Conservation (phyloP, 495 filamentous ascomycete species). For the Baudoinia panamericana region DNA sequence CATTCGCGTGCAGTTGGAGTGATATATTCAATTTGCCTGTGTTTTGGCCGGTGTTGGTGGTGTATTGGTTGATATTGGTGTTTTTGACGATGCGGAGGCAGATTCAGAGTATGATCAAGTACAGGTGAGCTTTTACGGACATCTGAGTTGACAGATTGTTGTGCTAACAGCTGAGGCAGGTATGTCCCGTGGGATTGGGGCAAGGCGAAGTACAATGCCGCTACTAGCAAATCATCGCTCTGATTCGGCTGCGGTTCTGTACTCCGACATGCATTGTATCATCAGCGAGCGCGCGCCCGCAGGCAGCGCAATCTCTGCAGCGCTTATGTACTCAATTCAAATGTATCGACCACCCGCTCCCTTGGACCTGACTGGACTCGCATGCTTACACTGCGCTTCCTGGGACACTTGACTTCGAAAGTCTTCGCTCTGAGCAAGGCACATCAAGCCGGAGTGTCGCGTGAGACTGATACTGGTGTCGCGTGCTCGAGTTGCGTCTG, state of each 20-base stretch:
- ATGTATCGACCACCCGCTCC: no score
- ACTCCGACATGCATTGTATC: background rate
- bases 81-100: constrained; percentile 92
- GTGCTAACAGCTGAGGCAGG: constrained; percentile 8
- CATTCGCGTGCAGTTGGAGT: constrained; percentile 85
- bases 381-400: no score
- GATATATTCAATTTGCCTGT: constrained; percentile 88
- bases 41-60: constrained; percentile 95
- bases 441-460: no score
- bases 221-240: no score
- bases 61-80: constrained; percentile 97
- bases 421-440: no score
- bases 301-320: no score
- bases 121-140: constrained; percentile 44
- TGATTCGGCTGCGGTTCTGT: background rate
- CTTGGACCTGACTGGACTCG: no score
- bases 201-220: constrained; percentile 20
- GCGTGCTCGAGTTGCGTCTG: no score
- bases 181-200: constrained; percentile 22
- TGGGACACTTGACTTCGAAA: no score
- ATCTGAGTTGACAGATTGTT: background rate
- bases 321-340: no score
- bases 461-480: no score
- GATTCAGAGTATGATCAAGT: constrained; percentile 99
- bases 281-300: no score